Evolutionary conservation across 805 yeast species (phyloP), one percentile per base, ranked within the genome.

Genomic region (Phaffomyces thermotolerans): DNA sequence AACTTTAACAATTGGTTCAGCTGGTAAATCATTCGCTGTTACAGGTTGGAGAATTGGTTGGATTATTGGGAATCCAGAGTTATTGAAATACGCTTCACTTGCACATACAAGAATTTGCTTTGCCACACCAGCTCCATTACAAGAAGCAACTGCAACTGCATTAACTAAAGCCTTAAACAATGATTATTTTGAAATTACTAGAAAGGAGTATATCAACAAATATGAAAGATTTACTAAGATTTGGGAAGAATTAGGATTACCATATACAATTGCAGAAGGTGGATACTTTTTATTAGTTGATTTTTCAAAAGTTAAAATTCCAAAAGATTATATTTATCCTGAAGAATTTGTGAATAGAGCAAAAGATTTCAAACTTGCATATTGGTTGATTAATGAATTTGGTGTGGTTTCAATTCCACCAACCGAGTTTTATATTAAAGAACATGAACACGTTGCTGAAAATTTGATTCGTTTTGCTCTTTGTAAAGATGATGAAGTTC

Each of bases 21-120:
- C 97, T 7, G 99, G 99, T 50, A 93, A 93, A 65, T 80, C 96
- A 0, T 93, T 93, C 68, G 95, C 96, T n/a, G 96, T 96, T 36
- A 93, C 99, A 12, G 99, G 99, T 42, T 93, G 98, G 97, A 81
- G 99, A 71, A 77, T 93, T 42, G 99, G 99, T 43, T 93, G 95
- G 95, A 74, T 91, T 33, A 81, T 90, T 49, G 98, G 96, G 7
- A 82, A 85, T 42, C 72, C 84, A n/a, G 85, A 84, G 27, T 69
- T 90, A 51, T 71, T 93, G 55, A 79, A 83, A 52, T 87, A 85
- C 59, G 95, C 81, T 6, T 73, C 88, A 7, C 76, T 84, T 23
- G 98, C 98, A 0, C 96, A 93, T 64, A 88, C 96, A 2, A 77
- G 99, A 65, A 91, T 93, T 54, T 88, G 96, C 59, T 93, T 93